Percentiles rank a stretch among this genome's conserved stretches.
phyloP scores from a whole-genome alignment of 2,329 filamentous ascomycete species.

The Aspergillus vadensis region DNA sequence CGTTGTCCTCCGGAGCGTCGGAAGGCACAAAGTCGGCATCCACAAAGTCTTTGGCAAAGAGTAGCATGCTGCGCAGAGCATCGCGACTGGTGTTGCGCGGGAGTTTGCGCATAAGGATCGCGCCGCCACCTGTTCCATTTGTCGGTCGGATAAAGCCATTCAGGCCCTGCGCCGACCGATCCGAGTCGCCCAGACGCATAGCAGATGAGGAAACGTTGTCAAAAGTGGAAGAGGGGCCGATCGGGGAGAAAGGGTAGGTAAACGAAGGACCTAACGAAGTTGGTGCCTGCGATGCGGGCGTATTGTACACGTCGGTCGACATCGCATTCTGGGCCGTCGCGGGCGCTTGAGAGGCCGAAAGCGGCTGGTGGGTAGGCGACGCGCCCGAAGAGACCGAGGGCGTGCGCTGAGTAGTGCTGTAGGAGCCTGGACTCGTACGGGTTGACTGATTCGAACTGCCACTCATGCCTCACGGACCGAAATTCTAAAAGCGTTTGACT shows the following conservation, averaged over 20 bases:
- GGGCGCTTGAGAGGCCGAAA: constrained; percentile 37
- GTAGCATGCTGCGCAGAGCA: constrained; percentile 62
- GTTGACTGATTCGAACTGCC: constrained; percentile 45
- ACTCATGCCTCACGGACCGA: constrained; percentile 41
- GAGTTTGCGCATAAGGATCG: constrained; percentile 61
- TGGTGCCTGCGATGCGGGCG: constrained; percentile 40
- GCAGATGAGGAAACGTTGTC: constrained; percentile 33
- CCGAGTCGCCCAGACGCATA: constrained; percentile 40
- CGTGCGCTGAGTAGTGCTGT: constrained; percentile 42
- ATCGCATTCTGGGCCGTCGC: constrained; percentile 46
- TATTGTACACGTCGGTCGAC: constrained; percentile 47
- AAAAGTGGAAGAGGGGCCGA: constrained; percentile 41
- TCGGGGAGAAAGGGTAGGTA: constrained; percentile 41
- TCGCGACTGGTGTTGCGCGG: constrained; percentile 61
- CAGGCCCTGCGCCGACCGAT: constrained; percentile 38
- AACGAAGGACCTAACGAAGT: constrained; percentile 39
- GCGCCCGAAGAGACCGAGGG: constrained; percentile 44
- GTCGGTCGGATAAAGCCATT: constrained; percentile 37
- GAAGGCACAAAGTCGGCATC: constrained; percentile 59
- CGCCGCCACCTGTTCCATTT: constrained; percentile 36
- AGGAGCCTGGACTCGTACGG: constrained; percentile 46
- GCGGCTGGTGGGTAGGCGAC: constrained; percentile 39
- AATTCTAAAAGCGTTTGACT: constrained; percentile 9
- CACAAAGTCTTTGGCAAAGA: constrained; percentile 66
- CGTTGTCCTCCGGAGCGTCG: constrained; percentile 58